These are phyloP conservation scores for Kappamyces sp. DNA, from an alignment of 192 early-diverging fungal species.

Conservation along the genomic window DNA sequence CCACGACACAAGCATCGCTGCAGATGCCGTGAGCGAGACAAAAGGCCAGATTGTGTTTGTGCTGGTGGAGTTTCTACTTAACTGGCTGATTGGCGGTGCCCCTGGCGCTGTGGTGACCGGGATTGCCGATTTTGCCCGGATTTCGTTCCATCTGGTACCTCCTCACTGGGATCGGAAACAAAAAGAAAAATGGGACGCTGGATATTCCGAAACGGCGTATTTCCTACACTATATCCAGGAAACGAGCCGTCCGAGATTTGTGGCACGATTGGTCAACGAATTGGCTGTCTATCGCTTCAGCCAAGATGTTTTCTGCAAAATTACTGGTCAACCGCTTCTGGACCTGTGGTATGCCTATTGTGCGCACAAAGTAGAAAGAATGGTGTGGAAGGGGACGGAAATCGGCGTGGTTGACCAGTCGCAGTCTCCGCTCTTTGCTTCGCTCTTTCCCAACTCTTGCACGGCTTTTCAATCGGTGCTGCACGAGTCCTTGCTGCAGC, in stretches of 20 bases:
- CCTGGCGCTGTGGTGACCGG: conserved; percentile 1
- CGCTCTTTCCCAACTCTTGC: too few species aligned
- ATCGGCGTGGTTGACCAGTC: too few species aligned
- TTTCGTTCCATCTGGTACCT: background rate
- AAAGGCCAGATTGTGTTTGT: too few species aligned
- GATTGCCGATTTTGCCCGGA: conserved; percentile 1
- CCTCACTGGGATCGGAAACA: background rate
- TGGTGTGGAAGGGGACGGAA: too few species aligned
- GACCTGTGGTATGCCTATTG: conserved; percentile 2
- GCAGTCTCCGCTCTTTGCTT: too few species aligned
- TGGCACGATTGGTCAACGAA: too few species aligned
- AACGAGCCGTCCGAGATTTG: background rate
- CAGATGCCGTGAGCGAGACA: too few species aligned
- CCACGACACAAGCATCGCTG: too few species aligned
- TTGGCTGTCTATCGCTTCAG: too few species aligned
- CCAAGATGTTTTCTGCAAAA: background rate
- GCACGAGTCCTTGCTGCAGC: background rate
- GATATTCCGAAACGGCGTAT: conserved; percentile 31
- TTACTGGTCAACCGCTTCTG: background rate
- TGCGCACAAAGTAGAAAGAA: too few species aligned
- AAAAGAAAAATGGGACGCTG: conserved; percentile 28
- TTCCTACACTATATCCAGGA: conserved; percentile 25
- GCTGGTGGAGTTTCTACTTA: too few species aligned
- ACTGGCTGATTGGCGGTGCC: background rate
- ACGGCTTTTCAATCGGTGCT: too few species aligned